Percentiles rank a stretch among this genome's conserved stretches.
These are phyloP conservation scores for Penicillium digitatum DNA, from an alignment of 2,329 filamentous ascomycete genomes.

Conservation along the genomic window DNA sequence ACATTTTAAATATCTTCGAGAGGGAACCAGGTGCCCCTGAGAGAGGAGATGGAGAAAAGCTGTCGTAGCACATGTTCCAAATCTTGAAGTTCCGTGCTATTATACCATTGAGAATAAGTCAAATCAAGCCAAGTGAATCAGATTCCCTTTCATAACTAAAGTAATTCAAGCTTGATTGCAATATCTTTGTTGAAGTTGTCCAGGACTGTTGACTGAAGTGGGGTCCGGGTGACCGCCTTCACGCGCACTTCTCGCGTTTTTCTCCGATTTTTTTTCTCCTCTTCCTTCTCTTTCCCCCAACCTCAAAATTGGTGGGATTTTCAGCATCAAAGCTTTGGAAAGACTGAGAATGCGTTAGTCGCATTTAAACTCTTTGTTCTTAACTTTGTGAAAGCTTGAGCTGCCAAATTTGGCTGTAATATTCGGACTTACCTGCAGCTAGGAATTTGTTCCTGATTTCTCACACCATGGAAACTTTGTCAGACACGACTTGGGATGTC, in stretches of 20 bases:
- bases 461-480: constrained; percentile 64
- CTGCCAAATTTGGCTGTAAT: constrained; percentile 12
- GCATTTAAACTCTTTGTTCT: constrained; percentile 1
- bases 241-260: constrained; percentile 6
- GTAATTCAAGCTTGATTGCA: not conserved
- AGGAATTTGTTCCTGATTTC: constrained; percentile 7
- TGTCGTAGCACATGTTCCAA: not conserved
- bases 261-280: constrained; percentile 8
- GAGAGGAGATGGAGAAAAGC: not conserved
- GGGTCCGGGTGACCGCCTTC: constrained; percentile 9
- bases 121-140: too few relatives aligned
- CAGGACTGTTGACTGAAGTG: not conserved
- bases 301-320: not conserved
- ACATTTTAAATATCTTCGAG: not conserved
- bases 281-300: not conserved
- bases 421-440: constrained; percentile 22
- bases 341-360: constrained; percentile 3
- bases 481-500: constrained; percentile 73
- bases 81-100: not conserved
- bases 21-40: not conserved
- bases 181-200: not conserved
- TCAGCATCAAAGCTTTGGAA: not conserved
- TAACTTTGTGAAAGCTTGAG: constrained; percentile 24
- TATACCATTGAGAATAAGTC: not conserved
- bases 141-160: not conserved